Base-by-base conservation (phyloP, 805 yeast species). In the Ogataea paraovalis region DNA sequence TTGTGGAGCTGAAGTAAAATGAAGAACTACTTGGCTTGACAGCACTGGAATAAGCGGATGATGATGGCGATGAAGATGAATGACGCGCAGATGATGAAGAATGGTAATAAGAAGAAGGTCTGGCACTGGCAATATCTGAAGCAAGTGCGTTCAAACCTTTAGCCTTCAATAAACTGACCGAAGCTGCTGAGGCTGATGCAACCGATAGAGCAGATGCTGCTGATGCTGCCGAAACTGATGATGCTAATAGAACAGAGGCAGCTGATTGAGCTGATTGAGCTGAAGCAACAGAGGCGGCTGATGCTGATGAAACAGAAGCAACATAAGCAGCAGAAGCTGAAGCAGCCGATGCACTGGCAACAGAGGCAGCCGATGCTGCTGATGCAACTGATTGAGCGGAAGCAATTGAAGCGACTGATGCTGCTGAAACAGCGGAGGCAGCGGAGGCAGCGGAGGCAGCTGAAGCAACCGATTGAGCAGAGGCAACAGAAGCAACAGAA, bases 71-170 rank as follows among this genome's bases (percentile, higher is more conserved):
- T 8, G 52, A 42, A 13, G 38, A 16, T 18, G 44, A 21, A 8
- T 3, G 7, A 6, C 4, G 20, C 12, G 23, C 22, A 12, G 39
- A 43, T 16, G 66, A 53, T 12, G 64, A 34, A 30, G 13, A 16
- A 10, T 16, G 18, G 5, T 32, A 14, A 9, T 7, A 32, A 5
- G 65, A 57, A 30, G 67, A 58, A 46, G 64, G 61, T 50, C 65
- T 69, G 16, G 73, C 67, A 38, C 28, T 38, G 18, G 28, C 28
- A 10, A 25, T 25, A 25, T 25, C 28, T 25, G 28, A 25, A 41
- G 78, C 74, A 44, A 72, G 64, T 22, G 77, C 75, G 22, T 69
- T 52, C 42, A 71, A 57, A 47, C 73, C 75, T 47, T 62, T 59
- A 42, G 73, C 70, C 52, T 61, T 65, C n/a, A 62, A 55, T 45